phyloP scores from a whole-genome alignment of 495 filamentous ascomycete genomes.

The Astrothelium subdiscretum region DNA sequence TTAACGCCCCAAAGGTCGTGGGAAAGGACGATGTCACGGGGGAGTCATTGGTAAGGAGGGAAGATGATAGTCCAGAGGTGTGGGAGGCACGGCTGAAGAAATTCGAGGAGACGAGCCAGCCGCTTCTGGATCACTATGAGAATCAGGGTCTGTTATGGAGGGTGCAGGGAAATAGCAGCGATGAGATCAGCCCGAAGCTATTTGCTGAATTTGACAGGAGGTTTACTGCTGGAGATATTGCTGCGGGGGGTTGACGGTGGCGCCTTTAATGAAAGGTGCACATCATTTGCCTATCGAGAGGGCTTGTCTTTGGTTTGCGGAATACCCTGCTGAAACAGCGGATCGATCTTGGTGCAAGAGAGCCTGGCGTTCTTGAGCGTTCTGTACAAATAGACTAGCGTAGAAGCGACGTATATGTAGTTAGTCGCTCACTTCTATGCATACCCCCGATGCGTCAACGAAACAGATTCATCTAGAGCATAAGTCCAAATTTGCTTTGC shows the following conservation, averaged over 20 bases:
- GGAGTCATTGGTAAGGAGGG: conserved; percentile 67
- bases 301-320: neutral
- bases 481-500: too few relatives aligned
- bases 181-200: conserved; percentile 86
- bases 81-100: conserved; percentile 68
- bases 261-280: too few relatives aligned
- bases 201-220: conserved; percentile 65
- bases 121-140: conserved; percentile 81
- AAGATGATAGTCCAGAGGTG: conserved; percentile 76
- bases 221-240: conserved; percentile 35
- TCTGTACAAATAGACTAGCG: neutral
- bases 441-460: too few relatives aligned
- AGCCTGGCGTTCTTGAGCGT: neutral
- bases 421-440: neutral
- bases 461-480: too few relatives aligned
- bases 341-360: neutral
- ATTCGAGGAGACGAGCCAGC: conserved; percentile 77
- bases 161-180: conserved; percentile 74
- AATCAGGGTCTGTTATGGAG: conserved; percentile 77
- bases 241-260: neutral
- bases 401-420: neutral
- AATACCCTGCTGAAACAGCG: neutral
- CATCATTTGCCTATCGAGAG: neutral
- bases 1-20: conserved; percentile 68
- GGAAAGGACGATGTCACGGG: conserved; percentile 89